These are phyloP conservation scores for Oryza longistaminata DNA, from an alignment of 176 grass and related monocot genomes.

Conservation along the genomic window DNA sequence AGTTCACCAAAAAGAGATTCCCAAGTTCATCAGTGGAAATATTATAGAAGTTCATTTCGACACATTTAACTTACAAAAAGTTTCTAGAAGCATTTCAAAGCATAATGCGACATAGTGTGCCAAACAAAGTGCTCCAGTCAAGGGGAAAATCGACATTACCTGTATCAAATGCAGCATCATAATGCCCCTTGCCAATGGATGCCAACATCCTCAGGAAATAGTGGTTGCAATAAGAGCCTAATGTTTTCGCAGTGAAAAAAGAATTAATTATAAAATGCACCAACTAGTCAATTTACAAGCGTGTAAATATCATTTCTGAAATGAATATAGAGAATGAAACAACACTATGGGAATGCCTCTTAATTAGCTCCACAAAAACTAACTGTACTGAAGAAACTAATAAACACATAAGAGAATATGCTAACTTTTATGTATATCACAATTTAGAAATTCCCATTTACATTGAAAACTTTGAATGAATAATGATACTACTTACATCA, in stretches of 20 bases:
- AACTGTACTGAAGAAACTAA: constrained; percentile 1
- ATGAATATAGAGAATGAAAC: constrained; percentile 4
- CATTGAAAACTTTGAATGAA: neutral
- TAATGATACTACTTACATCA: neutral
- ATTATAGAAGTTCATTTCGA: no score
- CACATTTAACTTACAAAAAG: neutral
- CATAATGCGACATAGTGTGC: constrained; percentile 7
- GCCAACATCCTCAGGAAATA: constrained; percentile 96
- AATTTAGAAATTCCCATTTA: constrained; percentile 11
- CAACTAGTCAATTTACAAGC: constrained; percentile 17
- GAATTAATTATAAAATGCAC: constrained; percentile 18
- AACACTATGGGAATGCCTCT: neutral
- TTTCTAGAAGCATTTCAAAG: neutral
- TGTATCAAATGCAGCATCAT: constrained; percentile 72
- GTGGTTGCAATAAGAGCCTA: constrained; percentile 92
- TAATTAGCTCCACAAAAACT: constrained; percentile 26
- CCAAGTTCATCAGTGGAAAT: no score
- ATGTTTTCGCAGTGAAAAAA: constrained; percentile 36
- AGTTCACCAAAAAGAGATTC: neutral
- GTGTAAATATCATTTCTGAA: neutral
- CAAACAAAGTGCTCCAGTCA: constrained; percentile 22
- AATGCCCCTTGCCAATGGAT: constrained; percentile 85
- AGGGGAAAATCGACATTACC: constrained; percentile 45
- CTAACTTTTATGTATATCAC: neutral
- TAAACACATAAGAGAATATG: neutral